Base-by-base conservation (phyloP, 768 basidiomycete genomes). In the Butyriboletus loyo region DNA sequence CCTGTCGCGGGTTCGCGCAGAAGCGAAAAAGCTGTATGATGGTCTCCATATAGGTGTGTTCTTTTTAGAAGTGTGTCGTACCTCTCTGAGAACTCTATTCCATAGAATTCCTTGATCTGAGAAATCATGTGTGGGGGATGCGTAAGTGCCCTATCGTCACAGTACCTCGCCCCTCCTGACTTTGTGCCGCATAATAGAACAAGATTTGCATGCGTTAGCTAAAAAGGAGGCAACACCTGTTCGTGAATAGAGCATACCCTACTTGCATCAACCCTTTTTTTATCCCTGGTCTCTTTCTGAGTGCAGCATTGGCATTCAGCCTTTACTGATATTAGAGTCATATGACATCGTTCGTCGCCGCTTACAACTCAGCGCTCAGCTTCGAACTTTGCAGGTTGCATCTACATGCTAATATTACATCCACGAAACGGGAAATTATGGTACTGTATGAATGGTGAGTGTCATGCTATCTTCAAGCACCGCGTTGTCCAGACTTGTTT, bases 21-120 rank as follows among this genome's bases (percentile, higher is more conserved):
- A 97, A 68, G 78, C 85, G 56, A 95, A 94, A 81, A 92, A 92
- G 67, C 67, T 92, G 17, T 90, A 92, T 52, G 89, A 91, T 58
- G 87, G 88, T 2, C 74, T 92, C 39, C 87, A 91, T 60, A 78
- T 91, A 60, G 89, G 89, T 86, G 53, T 62, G 81, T 46, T 7
- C 75, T 21, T 6, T 15, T 14, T 11, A 19, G 24, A 8, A 10
- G 34, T 10, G 42, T 21, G 19, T 37, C 47, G 15, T 15, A 27
- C 28, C 17, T 9, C 27, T 27, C 52, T 55, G 25, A 41, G 5
- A 28, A 25, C 19, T 1, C 13, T 19, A 15, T 36, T 15, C 19
- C 2, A 3, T 63, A 90, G 90, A 92, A 75, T 86, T 90, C 65
- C 76, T 92, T 55, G 89, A 92, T 61, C 66, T 92, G 54, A 79